A percentile compares a stretch with the other conserved stretches of the same genome.
These are phyloP conservation scores for Colletotrichum sp. DNA, from an alignment of 2,329 filamentous ascomycete genomes.

Conservation along the genomic window DNA sequence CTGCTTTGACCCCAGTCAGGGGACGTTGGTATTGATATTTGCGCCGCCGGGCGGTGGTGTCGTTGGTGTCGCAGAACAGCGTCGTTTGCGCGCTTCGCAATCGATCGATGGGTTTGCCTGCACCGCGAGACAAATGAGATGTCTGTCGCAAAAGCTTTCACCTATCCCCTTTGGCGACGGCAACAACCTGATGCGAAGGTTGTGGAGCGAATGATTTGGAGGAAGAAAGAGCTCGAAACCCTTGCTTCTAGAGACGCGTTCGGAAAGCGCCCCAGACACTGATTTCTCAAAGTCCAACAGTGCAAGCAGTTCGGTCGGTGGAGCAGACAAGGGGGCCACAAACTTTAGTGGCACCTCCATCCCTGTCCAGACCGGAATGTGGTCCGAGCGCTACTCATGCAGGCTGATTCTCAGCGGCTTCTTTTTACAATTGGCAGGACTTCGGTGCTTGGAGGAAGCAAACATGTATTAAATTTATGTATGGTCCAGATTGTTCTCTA, in stretches of 20 bases:
- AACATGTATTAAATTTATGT: fast-evolving
- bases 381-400: background rate
- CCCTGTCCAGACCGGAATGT: background rate
- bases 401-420: background rate
- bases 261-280: background rate
- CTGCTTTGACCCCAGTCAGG: background rate
- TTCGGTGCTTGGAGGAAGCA: background rate
- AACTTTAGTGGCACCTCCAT: background rate
- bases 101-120: background rate
- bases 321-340: background rate
- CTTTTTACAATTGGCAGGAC: background rate
- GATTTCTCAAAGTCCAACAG: background rate
- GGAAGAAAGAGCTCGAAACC: background rate
- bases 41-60: background rate
- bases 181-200: background rate
- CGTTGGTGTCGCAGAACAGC: background rate
- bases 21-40: background rate
- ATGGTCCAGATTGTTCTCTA: no score
- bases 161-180: background rate
- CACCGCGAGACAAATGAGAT: background rate
- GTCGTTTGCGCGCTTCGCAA: background rate
- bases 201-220: background rate
- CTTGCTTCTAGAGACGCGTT: slow-evolving; percentile 7
- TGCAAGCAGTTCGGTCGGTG: background rate
- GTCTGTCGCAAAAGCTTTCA: background rate